phyloP scores from a whole-genome alignment of 768 basidiomycete genomes.

The Amanita fuliginea region DNA sequence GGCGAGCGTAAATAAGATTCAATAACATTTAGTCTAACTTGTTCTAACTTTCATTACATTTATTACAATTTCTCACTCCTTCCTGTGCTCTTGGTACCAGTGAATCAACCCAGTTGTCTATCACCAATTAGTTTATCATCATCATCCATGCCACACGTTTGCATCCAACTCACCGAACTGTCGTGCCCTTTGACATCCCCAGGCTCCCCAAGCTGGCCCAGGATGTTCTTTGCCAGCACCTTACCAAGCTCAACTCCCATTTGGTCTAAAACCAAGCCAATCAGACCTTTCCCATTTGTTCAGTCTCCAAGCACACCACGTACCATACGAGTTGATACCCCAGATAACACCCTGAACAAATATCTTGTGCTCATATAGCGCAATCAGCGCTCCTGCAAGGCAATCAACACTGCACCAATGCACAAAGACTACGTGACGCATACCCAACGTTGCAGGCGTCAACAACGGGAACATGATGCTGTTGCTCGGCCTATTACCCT shows the following conservation, averaged over 20 bases:
- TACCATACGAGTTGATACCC: conserved; percentile 98
- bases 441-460: conserved; percentile 81
- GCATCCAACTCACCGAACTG: conserved; percentile 49
- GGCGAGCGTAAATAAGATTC: too few species aligned
- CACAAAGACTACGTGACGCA: conserved; percentile 12
- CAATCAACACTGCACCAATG: conserved; percentile 5
- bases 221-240: conserved; percentile 92
- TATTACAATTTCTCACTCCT: conserved; percentile 34
- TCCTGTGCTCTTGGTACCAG: conserved; percentile 87
- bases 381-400: conserved; percentile 59
- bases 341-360: conserved; percentile 95
- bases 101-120: conserved; percentile 95
- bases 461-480: conserved; percentile 90
- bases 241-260: conserved; percentile 99
- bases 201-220: conserved; percentile 75
- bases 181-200: conserved; percentile 82
- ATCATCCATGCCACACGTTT: not conserved
- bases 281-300: not conserved
- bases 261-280: conserved; percentile 55
- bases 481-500: conserved; percentile 95
- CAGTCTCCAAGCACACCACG: conserved; percentile 9
- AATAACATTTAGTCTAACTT: not conserved
- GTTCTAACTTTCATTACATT: too few species aligned
- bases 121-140: not conserved
- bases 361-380: conserved; percentile 97